Evolutionary conservation across 192 early-diverging fungal species (phyloP).

Genomic region (Obelidium mucronatum): DNA sequence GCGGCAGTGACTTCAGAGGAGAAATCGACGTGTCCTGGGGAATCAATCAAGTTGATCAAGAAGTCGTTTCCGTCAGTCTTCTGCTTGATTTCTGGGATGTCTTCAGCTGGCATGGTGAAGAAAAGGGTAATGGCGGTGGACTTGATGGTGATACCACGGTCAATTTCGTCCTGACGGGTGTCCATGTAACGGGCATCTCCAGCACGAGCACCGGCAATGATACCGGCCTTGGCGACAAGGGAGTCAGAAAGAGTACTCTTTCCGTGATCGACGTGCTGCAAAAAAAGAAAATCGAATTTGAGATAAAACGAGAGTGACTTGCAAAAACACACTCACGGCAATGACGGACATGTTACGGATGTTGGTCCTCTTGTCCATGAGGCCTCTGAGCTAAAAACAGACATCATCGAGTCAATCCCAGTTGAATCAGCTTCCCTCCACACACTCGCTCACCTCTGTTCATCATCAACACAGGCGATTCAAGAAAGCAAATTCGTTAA

Average conservation of each 20-base stretch:
- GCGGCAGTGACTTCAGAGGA: slow-evolving; percentile 99
- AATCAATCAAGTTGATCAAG: slow-evolving; percentile 99
- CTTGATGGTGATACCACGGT: slow-evolving; percentile 99
- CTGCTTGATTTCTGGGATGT: slow-evolving; percentile 87
- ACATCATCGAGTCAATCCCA: not conserved
- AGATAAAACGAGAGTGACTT: not conserved
- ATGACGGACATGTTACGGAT: slow-evolving; percentile 99
- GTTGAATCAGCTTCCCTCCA: not conserved
- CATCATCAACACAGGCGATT: not conserved
- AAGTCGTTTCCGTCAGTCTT: slow-evolving; percentile 87
- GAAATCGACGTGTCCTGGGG: slow-evolving; percentile 99
- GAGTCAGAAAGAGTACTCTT: slow-evolving; percentile 79
- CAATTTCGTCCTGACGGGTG: slow-evolving; percentile 96
- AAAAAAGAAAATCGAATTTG: slow-evolving; percentile 9
- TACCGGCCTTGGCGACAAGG: slow-evolving; percentile 96
- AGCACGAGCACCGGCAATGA: slow-evolving; percentile 92
- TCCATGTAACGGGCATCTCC: slow-evolving; percentile 98
- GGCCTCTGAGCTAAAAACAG: slow-evolving; percentile 71
- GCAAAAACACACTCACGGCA: slow-evolving; percentile 61
- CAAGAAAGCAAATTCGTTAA: not conserved
- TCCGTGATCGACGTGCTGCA: slow-evolving; percentile 97
- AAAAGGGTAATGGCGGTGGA: slow-evolving; percentile 99
- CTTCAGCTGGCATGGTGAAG: slow-evolving; percentile 89
- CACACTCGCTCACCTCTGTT: slow-evolving; percentile 28
- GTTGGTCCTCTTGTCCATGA: slow-evolving; percentile 91